Conservation (phyloP, 2,329 filamentous ascomycete genomes). For the Talaromyces sp. region DNA sequence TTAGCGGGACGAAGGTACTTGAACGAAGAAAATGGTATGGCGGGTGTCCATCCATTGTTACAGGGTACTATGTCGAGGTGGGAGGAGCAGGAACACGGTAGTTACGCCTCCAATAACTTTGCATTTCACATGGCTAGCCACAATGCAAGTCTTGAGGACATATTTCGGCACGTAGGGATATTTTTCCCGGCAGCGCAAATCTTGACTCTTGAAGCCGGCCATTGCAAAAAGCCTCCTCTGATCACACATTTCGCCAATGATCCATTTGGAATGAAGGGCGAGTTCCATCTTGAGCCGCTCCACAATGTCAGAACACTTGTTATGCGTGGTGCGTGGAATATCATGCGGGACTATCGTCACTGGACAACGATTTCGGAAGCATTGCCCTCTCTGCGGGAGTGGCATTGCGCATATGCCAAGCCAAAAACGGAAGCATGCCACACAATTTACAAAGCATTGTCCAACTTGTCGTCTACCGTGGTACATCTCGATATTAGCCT, state of each 20-base stretch:
- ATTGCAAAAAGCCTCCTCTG: conserved; percentile 68
- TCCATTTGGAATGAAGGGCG: conserved; percentile 21
- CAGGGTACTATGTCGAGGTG: conserved; percentile 21
- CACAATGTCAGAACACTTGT: conserved; percentile 61
- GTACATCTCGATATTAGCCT: conserved; percentile 63
- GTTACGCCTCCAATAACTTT: conserved; percentile 19
- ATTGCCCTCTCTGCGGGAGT: conserved; percentile 58
- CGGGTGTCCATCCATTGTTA: conserved; percentile 18
- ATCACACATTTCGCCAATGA: conserved; percentile 52
- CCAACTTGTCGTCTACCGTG: conserved; percentile 53
- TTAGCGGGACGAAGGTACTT: conserved; percentile 21
- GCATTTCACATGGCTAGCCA: conserved; percentile 40
- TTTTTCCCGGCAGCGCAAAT: conserved; percentile 59
- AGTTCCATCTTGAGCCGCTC: conserved; percentile 43
- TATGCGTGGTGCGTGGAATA: conserved; percentile 72
- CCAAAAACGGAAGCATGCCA: conserved; percentile 70
- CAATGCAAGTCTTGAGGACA: conserved; percentile 66
- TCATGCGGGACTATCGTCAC: conserved; percentile 60
- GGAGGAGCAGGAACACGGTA: conserved; percentile 21
- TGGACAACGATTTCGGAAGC: conserved; percentile 59
- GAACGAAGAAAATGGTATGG: conserved; percentile 19
- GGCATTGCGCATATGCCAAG: conserved; percentile 56
- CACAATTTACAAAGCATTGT: conserved; percentile 61
- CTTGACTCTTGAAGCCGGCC: conserved; percentile 70
- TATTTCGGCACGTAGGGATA: conserved; percentile 58